Percentiles rank a stretch among this genome's conserved stretches.
Evolutionary conservation across 1,284 basidiomycete genomes (phyloP).

Genomic region (Leccinum griseonigrum): DNA sequence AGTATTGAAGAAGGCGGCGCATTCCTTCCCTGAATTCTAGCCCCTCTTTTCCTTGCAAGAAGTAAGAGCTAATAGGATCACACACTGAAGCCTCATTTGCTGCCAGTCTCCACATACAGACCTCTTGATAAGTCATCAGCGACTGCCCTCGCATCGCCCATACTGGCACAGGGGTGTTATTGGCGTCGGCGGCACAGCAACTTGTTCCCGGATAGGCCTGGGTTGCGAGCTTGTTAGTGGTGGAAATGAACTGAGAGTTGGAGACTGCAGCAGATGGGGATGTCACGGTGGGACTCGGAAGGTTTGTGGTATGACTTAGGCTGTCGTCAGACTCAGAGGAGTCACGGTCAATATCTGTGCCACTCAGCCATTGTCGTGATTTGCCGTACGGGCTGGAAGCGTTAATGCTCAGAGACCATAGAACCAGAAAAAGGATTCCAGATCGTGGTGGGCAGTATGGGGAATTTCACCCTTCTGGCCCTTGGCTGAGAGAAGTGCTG

Average conservation of each 20-base stretch:
- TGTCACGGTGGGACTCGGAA: neutral
- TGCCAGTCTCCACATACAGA: neutral
- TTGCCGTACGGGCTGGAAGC: neutral
- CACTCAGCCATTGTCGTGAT: neutral
- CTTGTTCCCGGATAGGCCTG: neutral
- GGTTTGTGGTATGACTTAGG: neutral
- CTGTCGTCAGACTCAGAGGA: neutral
- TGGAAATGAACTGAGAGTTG: too few species aligned
- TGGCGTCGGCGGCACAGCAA: neutral
- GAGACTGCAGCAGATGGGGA: too few species aligned
- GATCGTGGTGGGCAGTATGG: neutral
- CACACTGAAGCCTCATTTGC: neutral
- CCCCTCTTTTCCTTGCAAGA: neutral
- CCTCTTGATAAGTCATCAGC: neutral
- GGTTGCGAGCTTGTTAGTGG: too few species aligned
- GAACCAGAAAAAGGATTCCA: neutral
- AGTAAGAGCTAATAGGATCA: neutral
- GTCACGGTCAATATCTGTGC: neutral
- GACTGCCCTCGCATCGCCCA: neutral
- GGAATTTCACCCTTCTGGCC: neutral
- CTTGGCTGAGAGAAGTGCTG: neutral
- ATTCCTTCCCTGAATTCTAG: neutral
- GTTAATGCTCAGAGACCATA: neutral
- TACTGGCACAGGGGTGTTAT: neutral
- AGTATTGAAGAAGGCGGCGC: neutral